Evolutionary conservation across 768 basidiomycete species (phyloP), one percentile per base, ranked within the genome.

Genomic region (Suillus paluster): DNA sequence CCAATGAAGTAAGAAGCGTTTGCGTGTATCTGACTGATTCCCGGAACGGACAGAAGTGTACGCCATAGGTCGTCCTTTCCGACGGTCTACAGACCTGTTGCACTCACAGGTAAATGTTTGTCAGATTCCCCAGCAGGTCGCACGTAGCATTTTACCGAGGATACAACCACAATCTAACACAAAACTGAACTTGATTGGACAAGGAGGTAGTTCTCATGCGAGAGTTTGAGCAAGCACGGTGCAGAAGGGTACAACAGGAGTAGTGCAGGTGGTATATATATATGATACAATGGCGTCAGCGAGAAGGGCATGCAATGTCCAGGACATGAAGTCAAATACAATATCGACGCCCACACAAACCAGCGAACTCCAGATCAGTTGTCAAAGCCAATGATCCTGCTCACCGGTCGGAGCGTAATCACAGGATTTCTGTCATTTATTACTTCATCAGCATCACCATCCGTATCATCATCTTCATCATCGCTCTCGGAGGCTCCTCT

Each of bases 401-500:
- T 82, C 61, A 86, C 73, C 14, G 90, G 89, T 60, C 82, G 81
- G 49, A 89, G 64, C 68, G 72, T 86, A 52, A 90, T 81, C 4
- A 82, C 80, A 36, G 87, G 86, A 45, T 80, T 79, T 60, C 83
- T 82, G 64, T 81, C 79, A 44, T 73, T 69, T 30, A 65, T 75
- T 46, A 75, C 71, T 58, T 80, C 78, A 2, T 74, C 70, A 33
- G 77, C 75, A 45, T 81, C 79, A 62, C 83, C 85, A 62, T 80
- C 68, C 61, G 84, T 79, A 12, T 73, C 83, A 58, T 84, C 83
- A 57, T 81, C 83, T 50, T 77, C 78, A 5, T 81, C 84, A 46
- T 87, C 88, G 66, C 88, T 89, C 65, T 89, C 89, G 3, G 85
- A 83, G 25, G 79, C 75, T 58, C 81, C 70, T 27, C 83, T 75